Base-by-base conservation (phyloP, 352 stramenopile species). In the Achlya hypogyna region DNA sequence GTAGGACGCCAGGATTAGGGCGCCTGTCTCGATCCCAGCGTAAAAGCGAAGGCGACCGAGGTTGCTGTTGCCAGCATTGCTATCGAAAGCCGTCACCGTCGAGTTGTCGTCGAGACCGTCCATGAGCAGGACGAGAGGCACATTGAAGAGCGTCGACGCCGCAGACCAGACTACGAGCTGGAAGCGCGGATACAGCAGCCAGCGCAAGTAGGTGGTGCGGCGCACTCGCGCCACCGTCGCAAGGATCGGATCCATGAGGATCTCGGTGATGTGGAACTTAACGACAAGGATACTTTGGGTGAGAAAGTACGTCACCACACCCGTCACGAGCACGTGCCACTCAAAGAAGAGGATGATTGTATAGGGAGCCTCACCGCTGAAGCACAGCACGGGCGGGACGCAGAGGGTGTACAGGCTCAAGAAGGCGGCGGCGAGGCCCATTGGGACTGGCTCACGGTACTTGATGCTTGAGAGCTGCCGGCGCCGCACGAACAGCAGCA, bases 251-350 rank as follows among this genome's bases (percentile, higher is more conserved):
- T 67, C 47, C 34, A 67, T 32, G 14, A 67, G 20, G 14, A 67
- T 16, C 34, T 67, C 60, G 9, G 60, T 67, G 42, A 67, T 58
- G 27, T 49, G 14, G 23, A 67, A 67, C 32, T 60, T 56, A n/a
- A 67, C 60, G 9, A 58, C 60, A 27, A 67, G 25, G 23, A 67
- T 58, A 27, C 25, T 25, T 58, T 67, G 60, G 1, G n/a, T 45
- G 23, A 67, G 43, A n/a, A 67, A 35, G 38, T 45, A 67, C 25
- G 60, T 58, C 10, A 56, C 49, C 20, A 67, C 40, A 5, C 38
- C 42, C 3, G n/a, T 49, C n/a, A 67, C 14, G 14, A 67, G 28
- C 22, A 67, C 5, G 18, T 59, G 28, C 22, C 23, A 28, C 16
- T 42, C 29, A 18, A 31, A 51, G 27, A 67, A 32, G 25, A 67